Conservation (phyloP, 306 rosid genomes). For the Quillaja saponaria region DNA sequence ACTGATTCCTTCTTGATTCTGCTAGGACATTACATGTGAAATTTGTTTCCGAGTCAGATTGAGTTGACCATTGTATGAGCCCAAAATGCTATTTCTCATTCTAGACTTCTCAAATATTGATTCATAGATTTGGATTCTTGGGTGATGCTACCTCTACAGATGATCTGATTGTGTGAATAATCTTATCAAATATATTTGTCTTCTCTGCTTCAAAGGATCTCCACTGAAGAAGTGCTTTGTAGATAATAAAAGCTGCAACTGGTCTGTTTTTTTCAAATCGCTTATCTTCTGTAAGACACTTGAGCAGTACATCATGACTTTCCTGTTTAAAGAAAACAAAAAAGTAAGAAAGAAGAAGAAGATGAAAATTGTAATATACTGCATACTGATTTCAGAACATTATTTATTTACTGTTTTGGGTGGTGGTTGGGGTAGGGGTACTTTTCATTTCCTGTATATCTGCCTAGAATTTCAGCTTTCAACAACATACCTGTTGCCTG, state of each 20-base stretch:
- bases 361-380: slow-evolving; percentile 21
- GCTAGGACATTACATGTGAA: slow-evolving; percentile 27
- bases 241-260: slow-evolving; percentile 67
- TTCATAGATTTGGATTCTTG: slow-evolving; percentile 8
- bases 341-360: too few relatives aligned
- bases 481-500: slow-evolving; percentile 69
- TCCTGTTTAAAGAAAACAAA: slow-evolving; percentile 78
- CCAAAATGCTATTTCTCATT: slow-evolving; percentile 2
- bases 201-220: slow-evolving; percentile 84
- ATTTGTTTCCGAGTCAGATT: slow-evolving; percentile 15
- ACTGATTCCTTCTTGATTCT: slow-evolving; percentile 62
- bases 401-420: slow-evolving; percentile 7
- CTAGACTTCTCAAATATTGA: slow-evolving; percentile 8
- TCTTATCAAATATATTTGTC: slow-evolving; percentile 77
- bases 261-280: slow-evolving; percentile 72
- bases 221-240: slow-evolving; percentile 87
- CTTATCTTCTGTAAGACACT: slow-evolving; percentile 72
- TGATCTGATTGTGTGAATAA: slow-evolving; percentile 60
- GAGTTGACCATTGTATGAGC: slow-evolving; percentile 2
- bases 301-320: slow-evolving; percentile 72
- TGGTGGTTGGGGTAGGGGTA: background rate
- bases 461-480: slow-evolving; percentile 20
- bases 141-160: slow-evolving; percentile 59
- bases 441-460: background rate
- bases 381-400: background rate